A percentile compares a stretch with the other conserved stretches of the same genome.
Conservation (phyloP, 139 green algal species). For the Chlorella sp. region DNA sequence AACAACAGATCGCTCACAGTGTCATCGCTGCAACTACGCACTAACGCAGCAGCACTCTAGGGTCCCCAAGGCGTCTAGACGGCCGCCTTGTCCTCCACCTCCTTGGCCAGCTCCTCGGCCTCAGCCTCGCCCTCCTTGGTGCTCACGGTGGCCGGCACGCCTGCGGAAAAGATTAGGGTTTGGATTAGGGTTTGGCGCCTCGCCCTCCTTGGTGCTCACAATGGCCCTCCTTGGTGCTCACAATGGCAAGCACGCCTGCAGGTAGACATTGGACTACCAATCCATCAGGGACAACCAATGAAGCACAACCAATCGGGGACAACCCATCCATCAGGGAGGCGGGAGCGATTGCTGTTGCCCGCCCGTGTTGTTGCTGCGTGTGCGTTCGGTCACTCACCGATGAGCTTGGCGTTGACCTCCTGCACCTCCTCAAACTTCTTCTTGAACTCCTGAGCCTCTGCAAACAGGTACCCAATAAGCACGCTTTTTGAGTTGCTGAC, state of each 20-base stretch:
- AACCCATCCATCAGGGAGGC: neutral
- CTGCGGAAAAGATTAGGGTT: too few species aligned
- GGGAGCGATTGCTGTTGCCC: neutral
- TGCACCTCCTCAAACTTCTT: slow-evolving; percentile 65
- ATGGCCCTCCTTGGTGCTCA: neutral
- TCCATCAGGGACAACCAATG: neutral
- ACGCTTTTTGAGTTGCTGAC: too few species aligned
- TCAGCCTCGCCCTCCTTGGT: neutral
- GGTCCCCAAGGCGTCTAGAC: too few species aligned
- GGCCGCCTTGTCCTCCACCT: slow-evolving; percentile 17
- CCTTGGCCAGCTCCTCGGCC: slow-evolving; percentile 14
- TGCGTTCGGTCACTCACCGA: too few species aligned
- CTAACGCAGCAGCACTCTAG: too few species aligned
- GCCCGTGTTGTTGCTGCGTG: too few species aligned
- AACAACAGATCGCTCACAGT: too few species aligned
- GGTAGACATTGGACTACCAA: neutral
- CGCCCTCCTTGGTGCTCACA: too few species aligned
- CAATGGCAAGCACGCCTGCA: neutral
- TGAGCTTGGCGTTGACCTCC: slow-evolving; percentile 51
- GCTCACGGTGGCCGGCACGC: neutral
- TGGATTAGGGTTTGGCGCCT: too few species aligned
- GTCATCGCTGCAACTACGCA: too few species aligned
- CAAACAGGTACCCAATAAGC: too few species aligned
- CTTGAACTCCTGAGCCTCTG: slow-evolving; percentile 81
- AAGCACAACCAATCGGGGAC: neutral